These are phyloP conservation scores for Solanum bulbocastanum DNA, from an alignment of 257 asterid species.

Conservation along the genomic window DNA sequence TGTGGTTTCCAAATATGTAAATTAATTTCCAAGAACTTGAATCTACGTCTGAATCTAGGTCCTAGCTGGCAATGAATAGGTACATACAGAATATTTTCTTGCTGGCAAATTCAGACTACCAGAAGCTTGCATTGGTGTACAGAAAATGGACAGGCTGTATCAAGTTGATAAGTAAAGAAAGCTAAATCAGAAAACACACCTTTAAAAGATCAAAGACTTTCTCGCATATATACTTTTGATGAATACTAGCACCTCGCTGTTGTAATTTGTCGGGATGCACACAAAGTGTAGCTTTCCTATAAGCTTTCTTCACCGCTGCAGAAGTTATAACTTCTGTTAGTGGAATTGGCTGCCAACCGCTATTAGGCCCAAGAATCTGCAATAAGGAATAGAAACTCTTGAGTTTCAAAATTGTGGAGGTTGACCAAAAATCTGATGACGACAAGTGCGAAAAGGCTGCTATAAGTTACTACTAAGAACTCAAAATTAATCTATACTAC, in stretches of 20 bases:
- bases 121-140: not conserved
- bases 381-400: not conserved
- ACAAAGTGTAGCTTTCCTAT: slow-evolving; percentile 89
- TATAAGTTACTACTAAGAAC: not conserved
- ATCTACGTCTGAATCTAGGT: not conserved
- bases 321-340: slow-evolving; percentile 78
- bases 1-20: not conserved
- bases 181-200: slow-evolving; percentile 31
- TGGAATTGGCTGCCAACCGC: slow-evolving; percentile 94
- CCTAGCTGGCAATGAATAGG: not conserved
- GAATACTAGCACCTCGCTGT: slow-evolving; percentile 89
- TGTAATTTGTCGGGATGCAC: slow-evolving; percentile 98
- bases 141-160: not conserved
- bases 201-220: slow-evolving; percentile 94
- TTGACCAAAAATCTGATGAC: not conserved
- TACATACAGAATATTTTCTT: not conserved
- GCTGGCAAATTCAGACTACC: not conserved
- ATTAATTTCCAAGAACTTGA: not conserved
- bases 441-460: not conserved
- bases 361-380: slow-evolving; percentile 88
- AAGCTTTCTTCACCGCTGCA: slow-evolving; percentile 78
- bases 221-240: slow-evolving; percentile 84
- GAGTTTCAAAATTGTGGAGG: not conserved
- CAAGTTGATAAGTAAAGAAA: not conserved
- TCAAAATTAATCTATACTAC: not conserved